Percentiles rank a stretch among this genome's conserved stretches.
These are phyloP conservation scores for Heterotrichella gracilis DNA, from an alignment of 352 stramenopile species.

Conservation along the genomic window DNA sequence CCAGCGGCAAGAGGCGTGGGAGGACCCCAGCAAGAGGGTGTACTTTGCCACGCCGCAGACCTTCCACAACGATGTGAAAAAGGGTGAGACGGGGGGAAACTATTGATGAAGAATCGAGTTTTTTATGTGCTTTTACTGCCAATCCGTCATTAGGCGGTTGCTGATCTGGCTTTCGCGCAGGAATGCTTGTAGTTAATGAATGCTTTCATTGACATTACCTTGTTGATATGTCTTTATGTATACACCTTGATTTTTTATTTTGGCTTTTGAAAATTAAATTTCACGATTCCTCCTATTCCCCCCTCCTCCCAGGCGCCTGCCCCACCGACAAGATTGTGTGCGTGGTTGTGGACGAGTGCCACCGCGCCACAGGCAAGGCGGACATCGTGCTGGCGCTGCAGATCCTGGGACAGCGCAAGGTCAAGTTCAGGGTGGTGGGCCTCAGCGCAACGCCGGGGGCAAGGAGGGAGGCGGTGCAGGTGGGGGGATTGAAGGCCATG, in stretches of 20 bases:
- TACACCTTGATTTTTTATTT: neutral
- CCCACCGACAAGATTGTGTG: conserved; percentile 20
- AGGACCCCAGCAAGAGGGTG: too few species aligned
- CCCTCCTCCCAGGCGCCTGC: conserved; percentile 3
- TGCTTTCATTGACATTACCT: neutral
- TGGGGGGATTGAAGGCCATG: too few species aligned
- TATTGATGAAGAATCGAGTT: too few species aligned
- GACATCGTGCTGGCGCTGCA: conserved; percentile 57
- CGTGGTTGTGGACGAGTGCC: conserved; percentile 81
- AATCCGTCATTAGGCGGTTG: too few species aligned
- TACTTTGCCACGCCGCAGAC: conserved; percentile 92
- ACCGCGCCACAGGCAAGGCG: conserved; percentile 76
- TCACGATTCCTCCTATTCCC: neutral
- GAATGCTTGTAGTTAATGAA: conserved; percentile 9
- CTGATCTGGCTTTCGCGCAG: too few species aligned
- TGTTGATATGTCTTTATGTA: neutral
- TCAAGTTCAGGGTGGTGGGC: conserved; percentile 52
- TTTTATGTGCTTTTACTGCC: too few species aligned
- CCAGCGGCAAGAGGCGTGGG: conserved; percentile 43
- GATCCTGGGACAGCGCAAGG: conserved; percentile 26
- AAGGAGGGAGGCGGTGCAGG: too few species aligned
- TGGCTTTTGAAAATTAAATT: neutral
- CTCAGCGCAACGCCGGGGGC: conserved; percentile 78
- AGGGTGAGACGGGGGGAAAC: too few species aligned
- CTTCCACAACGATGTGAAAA: conserved; percentile 65